Evolutionary conservation across 83 land plant genomes (phyloP).

Genomic region (Thuja plicata): DNA sequence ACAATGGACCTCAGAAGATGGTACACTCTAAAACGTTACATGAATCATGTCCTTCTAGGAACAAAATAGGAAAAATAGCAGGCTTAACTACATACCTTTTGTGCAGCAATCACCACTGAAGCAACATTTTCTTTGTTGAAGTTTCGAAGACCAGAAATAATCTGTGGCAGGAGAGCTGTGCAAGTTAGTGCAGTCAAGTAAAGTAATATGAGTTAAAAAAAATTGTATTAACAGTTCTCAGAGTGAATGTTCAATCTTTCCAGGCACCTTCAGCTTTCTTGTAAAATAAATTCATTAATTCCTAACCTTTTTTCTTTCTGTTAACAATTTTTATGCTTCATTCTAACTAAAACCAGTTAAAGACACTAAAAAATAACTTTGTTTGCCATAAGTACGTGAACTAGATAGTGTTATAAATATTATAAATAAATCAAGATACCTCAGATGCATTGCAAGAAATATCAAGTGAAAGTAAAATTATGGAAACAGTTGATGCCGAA

Average conservation of each 20-base stretch:
- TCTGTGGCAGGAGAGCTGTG: conserved; percentile 32
- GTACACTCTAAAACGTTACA: background rate
- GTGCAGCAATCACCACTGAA: conserved; percentile 86
- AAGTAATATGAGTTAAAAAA: background rate
- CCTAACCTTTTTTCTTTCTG: background rate
- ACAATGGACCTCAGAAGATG: background rate
- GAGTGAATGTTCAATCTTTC: background rate
- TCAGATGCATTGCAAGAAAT: background rate
- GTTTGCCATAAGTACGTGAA: background rate
- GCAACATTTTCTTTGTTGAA: conserved; percentile 75
- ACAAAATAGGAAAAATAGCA: background rate
- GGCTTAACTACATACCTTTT: conserved; percentile 56
- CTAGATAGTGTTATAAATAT: background rate
- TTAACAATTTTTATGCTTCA: background rate
- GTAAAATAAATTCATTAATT: background rate
- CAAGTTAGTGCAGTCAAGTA: background rate
- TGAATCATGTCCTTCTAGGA: background rate
- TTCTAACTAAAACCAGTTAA: background rate
- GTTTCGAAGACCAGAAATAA: conserved; percentile 86
- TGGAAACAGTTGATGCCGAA: background rate
- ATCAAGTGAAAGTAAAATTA: background rate
- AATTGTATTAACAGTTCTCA: background rate
- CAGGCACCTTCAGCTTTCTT: background rate
- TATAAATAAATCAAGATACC: conserved; percentile 1
- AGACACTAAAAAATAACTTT: background rate